Percentiles rank a stretch among this genome's conserved stretches.
phyloP scores from a whole-genome alignment of 2,329 filamentous ascomycete genomes.

The Aspergillus felis region DNA sequence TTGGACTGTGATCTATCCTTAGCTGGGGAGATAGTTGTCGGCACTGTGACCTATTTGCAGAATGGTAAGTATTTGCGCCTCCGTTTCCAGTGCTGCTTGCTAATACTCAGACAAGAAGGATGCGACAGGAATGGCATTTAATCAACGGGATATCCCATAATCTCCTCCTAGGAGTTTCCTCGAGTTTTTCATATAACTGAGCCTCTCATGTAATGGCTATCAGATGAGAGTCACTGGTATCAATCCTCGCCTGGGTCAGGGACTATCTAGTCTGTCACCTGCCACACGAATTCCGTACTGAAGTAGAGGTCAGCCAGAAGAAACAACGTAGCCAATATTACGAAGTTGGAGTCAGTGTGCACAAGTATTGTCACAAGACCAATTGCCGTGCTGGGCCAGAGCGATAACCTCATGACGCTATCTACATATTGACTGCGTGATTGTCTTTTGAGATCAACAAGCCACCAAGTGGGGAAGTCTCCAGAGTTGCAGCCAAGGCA shows the following conservation, averaged over 20 bases:
- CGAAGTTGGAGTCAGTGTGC: neutral
- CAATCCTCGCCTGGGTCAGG: neutral
- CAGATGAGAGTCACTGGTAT: neutral
- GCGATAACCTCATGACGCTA: neutral
- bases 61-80: conserved; percentile 19
- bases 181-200: neutral
- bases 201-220: neutral
- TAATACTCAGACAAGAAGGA: neutral
- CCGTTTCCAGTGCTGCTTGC: neutral
- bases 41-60: conserved; percentile 23
- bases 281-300: neutral
- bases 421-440: neutral
- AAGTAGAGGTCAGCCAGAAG: neutral
- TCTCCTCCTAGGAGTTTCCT: neutral
- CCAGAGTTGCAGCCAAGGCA: neutral
- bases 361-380: neutral
- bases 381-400: neutral
- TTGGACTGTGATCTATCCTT: neutral
- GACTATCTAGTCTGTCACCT: neutral
- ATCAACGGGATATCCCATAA: neutral
- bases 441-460: neutral
- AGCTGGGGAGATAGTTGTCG: conserved; percentile 20
- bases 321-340: neutral
- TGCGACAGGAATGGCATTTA: neutral
- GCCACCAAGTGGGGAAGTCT: neutral